Evolutionary conservation across 345 rosid genomes (phyloP), one percentile per base, ranked within the genome.

Genomic region (Orychophragmus violaceus): DNA sequence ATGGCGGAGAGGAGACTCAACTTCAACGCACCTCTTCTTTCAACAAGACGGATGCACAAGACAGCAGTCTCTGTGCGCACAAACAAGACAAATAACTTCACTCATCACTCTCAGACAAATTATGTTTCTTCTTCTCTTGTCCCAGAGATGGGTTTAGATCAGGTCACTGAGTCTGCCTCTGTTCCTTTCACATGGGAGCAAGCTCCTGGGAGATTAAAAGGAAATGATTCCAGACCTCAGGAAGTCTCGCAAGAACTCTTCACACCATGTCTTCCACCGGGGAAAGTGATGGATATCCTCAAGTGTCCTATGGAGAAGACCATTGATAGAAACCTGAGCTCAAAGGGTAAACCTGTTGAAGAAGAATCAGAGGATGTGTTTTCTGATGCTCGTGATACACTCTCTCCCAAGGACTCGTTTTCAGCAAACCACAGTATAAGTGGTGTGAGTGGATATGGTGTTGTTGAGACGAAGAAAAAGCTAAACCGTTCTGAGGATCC

Each of bases 141-240:
- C 21, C 17, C 79, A 1, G 86, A 78, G 44, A 39, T 62, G 22
- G 68, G 53, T 50, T 74, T 79, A 68, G 94, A 88, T 36, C 89
- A 82, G 39, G 87, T 88, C 22, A 88, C 87, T 3, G 86, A 90
- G 66, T 78, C 89, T 19, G 92, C 68, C 48, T 87, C 96, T 5
- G 91, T 94, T 64, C 97, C 99, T 70, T 94, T 94, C 60, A 66
- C 68, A 12, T 94, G 99, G 97, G 97, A 90, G 56, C 83, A 78
- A 62, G 82, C 83, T 60, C 97, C 99, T 37, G 99, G 99, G 17
- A 79, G 79, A 70, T 67, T 83, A 4, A 94, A 82, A 66, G 75
- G 68, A 17, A 59, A 63, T 3, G 76, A 58, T 62, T 50, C 62
- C 10, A 55, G 21, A 51, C 68, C 61, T 2, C 50, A 12, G 3